Evolutionary conservation across 2,329 filamentous ascomycete species (phyloP), one percentile per base, ranked within the genome.

Genomic region (Exophiala sideris): DNA sequence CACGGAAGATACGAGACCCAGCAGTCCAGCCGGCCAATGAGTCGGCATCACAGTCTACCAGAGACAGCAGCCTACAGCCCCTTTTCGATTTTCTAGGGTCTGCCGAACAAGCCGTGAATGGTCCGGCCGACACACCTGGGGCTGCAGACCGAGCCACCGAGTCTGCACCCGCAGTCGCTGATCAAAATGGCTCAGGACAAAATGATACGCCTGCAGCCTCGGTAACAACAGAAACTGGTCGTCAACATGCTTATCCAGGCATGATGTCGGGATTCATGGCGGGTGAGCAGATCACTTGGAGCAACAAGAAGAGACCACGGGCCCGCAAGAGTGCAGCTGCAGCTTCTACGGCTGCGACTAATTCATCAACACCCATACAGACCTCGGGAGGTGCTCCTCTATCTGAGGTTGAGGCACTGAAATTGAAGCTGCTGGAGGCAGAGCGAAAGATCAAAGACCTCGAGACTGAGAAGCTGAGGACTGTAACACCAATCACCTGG

Each of bases 61-160:
- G 47, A 33, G 51, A 54, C 4, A 45, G 46, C 36, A 56, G 52
- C 20, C 18, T 63, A 34, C 56, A 59, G 44, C 61, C 61, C 9
- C 46, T 63, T 8, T 56, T 63, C 21, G 52, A 62, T 38, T 63
- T 63, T 45, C 54, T 63, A 32, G 61, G 55, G 10, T 59, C 60
- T 14, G 45, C 56, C 4, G 48, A 54, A 20, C 33, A n/a, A 18
- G 11, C 45, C 12, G 34, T 16, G 8, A 12, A 11, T 20, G 34
- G 14, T 41, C n/a, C 6, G n/a, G 3, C 53, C 16, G 48, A 52
- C 5, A 29, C 16, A 18, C 11, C 46, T 14, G 45, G n/a, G 6
- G 24, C 50, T 49, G 20, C 11, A 42, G 33, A 32, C 29, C 12
- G 11, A 18, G 21, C 24, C 32, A 29, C 36, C 20, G 48, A 35